These are phyloP conservation scores for Solanum gracilifrons DNA, from an alignment of 257 asterid species.

Conservation along the genomic window DNA sequence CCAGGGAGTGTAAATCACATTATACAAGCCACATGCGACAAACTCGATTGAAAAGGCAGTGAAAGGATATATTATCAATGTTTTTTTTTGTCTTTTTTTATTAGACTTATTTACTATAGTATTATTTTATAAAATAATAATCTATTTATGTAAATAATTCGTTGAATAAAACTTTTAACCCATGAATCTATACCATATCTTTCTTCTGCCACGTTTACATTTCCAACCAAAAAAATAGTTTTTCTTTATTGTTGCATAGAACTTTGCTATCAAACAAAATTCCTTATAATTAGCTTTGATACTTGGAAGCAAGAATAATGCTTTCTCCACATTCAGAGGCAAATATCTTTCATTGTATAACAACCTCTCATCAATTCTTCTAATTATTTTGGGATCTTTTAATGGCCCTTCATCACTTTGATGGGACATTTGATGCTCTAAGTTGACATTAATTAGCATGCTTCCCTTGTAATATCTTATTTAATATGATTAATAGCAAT, in stretches of 20 bases:
- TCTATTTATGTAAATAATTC: neutral
- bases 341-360: neutral
- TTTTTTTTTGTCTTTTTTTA: neutral
- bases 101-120: neutral
- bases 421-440: neutral
- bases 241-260: neutral
- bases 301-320: neutral
- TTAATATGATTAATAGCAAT: neutral
- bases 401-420: neutral
- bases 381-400: neutral
- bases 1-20: too few relatives aligned
- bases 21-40: neutral
- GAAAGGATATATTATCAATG: neutral
- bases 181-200: neutral
- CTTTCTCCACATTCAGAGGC: slow-evolving; percentile 43
- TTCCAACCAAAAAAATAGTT: neutral
- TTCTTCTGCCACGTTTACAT: neutral
- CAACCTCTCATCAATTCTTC: slow-evolving; percentile 21
- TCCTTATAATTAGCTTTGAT: neutral
- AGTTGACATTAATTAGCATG: neutral
- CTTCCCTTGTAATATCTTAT: neutral
- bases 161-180: neutral
- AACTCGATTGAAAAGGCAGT: accelerated
- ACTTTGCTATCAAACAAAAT: neutral
- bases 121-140: neutral